Evolutionary conservation across 2,329 filamentous ascomycete species (phyloP).

Genomic region (Colletotrichum australisinense): DNA sequence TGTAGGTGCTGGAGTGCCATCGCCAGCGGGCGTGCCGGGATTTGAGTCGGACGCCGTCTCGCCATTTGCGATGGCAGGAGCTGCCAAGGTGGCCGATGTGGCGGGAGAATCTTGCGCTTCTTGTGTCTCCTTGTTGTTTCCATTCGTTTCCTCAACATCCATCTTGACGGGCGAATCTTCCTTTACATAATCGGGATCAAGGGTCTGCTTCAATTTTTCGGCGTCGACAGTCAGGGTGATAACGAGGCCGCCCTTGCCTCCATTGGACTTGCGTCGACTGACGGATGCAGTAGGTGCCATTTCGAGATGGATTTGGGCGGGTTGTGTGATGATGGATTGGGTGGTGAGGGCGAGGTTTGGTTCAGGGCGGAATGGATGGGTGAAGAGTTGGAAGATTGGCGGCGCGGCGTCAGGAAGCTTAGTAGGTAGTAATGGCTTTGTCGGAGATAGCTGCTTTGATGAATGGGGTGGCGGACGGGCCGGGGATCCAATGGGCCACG

Average conservation of each 20-base stretch:
- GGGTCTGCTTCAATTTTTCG: conserved; percentile 61
- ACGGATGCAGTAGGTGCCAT: conserved; percentile 34
- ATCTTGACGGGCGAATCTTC: conserved; percentile 57
- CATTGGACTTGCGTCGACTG: conserved; percentile 35
- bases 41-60: conserved; percentile 71
- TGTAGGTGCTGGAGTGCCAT: conserved; percentile 65
- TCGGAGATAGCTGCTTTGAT: conserved; percentile 32
- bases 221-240: conserved; percentile 66
- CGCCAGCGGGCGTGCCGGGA: conserved; percentile 67
- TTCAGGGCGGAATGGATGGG: conserved; percentile 9
- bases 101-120: conserved; percentile 58
- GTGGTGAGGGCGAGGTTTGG: background rate
- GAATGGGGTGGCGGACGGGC: conserved; percentile 34
- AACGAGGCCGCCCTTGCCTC: conserved; percentile 47
- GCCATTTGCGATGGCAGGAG: conserved; percentile 57
- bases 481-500: conserved; percentile 31
- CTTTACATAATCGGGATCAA: conserved; percentile 56
- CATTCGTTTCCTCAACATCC: conserved; percentile 40
- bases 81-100: conserved; percentile 52
- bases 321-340: background rate
- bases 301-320: conserved; percentile 17
- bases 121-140: conserved; percentile 45
- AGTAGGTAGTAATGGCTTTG: conserved; percentile 30
- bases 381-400: conserved; percentile 15
- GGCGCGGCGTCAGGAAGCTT: conserved; percentile 14